A percentile compares a stretch with the other conserved stretches of the same genome.
Evolutionary conservation across 345 rosid species (phyloP).

Genomic region (Citrus glauca): DNA sequence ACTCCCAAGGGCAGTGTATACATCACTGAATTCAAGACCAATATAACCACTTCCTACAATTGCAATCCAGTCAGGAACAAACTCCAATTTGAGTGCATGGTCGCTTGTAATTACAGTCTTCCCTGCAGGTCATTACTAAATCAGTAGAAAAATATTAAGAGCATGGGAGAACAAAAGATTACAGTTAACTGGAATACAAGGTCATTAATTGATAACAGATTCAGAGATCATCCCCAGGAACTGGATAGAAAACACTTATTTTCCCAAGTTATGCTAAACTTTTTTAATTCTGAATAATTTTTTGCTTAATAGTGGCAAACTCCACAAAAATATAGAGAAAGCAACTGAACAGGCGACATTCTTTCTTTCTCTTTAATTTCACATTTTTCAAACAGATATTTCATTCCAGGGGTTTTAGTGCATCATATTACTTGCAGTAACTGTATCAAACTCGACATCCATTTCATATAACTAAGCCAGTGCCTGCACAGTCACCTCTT

Average conservation of each 20-base stretch:
- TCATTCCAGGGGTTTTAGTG: neutral
- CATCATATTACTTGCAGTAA: neutral
- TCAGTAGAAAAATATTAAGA: slow-evolving; percentile 3
- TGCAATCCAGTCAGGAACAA: slow-evolving; percentile 96
- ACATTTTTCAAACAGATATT: neutral
- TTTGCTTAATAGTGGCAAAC: neutral
- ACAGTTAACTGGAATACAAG: neutral
- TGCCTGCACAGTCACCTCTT: neutral
- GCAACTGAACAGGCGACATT: neutral
- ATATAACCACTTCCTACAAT: slow-evolving; percentile 99
- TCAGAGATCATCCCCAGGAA: neutral
- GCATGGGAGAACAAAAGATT: slow-evolving; percentile 7
- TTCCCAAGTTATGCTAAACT: neutral
- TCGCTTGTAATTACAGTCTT: slow-evolving; percentile 99
- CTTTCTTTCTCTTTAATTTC: neutral
- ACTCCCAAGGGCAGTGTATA: slow-evolving; percentile 98
- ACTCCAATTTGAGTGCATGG: slow-evolving; percentile 96
- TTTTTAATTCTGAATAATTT: neutral
- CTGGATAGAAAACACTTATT: neutral
- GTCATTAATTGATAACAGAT: neutral
- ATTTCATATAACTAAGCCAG: too few relatives aligned
- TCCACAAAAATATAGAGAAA: neutral
- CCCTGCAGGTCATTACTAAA: slow-evolving; percentile 49
- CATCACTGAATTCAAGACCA: slow-evolving; percentile 99
- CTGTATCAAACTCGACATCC: neutral